Evolutionary conservation across 192 early-diverging fungal genomes (phyloP).

Genomic region (Entomortierella chlamydospora): DNA sequence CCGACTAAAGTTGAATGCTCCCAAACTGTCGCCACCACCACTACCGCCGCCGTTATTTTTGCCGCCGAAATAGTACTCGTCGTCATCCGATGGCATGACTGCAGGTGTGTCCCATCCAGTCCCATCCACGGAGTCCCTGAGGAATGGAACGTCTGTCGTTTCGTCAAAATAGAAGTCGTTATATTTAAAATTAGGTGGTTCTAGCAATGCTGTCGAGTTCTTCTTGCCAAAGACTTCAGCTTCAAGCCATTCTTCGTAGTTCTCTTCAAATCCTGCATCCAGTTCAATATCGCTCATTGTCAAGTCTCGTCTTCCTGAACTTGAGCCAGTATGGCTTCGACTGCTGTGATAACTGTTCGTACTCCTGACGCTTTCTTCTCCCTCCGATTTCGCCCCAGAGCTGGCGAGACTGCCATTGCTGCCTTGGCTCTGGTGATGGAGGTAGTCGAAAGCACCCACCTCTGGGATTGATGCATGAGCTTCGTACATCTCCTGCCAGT

Average conservation of each 20-base stretch:
- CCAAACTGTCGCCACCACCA: not conserved
- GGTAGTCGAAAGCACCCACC: conserved; percentile 15
- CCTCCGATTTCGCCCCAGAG: conserved; percentile 20
- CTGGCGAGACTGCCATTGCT: not conserved
- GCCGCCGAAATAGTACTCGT: conserved; percentile 9
- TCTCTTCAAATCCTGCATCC: conserved; percentile 69
- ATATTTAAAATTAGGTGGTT: conserved; percentile 37
- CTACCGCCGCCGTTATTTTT: not conserved
- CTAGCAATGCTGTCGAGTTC: conserved; percentile 1
- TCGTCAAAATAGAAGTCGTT: conserved; percentile 58
- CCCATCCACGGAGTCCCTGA: conserved; percentile 33
- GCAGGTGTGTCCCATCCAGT: conserved; percentile 57
- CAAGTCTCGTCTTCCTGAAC: conserved; percentile 30
- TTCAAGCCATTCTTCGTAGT: conserved; percentile 78
- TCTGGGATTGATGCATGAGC: conserved; percentile 49
- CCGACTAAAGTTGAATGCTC: conserved; percentile 26
- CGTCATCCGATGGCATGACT: conserved; percentile 42
- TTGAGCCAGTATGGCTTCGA: conserved; percentile 13
- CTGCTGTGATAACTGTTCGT: conserved; percentile 31
- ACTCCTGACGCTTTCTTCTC: conserved; percentile 46
- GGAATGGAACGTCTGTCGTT: conserved; percentile 6
- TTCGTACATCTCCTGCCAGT: conserved; percentile 55
- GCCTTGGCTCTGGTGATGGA: not conserved
- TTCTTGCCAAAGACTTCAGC: conserved; percentile 62
- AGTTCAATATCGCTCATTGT: conserved; percentile 59